Conservation (phyloP, 345 rosid species). For the Balakata baccata region DNA sequence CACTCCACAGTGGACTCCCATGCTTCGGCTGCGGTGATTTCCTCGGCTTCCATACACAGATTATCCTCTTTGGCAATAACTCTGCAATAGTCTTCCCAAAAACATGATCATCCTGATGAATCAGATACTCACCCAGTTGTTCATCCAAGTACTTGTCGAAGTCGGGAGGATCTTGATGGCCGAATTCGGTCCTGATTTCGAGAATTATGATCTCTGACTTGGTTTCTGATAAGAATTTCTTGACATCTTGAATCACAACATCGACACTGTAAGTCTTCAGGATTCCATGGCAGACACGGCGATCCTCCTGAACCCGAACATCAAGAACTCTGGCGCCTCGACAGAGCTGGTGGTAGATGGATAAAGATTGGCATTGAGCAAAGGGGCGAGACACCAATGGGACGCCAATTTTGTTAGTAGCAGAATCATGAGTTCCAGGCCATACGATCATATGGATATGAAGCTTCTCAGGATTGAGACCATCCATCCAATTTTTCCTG, state of each 20-base stretch:
- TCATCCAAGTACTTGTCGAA: slow-evolving; percentile 68
- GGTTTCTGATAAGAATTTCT: slow-evolving; percentile 69
- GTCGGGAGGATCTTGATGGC: slow-evolving; percentile 66
- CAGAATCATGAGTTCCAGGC: slow-evolving; percentile 98
- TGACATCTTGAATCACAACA: slow-evolving; percentile 60
- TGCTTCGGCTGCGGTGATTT: slow-evolving; percentile 59
- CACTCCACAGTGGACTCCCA: slow-evolving; percentile 69
- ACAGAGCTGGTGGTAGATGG: slow-evolving; percentile 69
- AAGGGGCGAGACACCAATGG: slow-evolving; percentile 69
- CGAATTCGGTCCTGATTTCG: slow-evolving; percentile 86
- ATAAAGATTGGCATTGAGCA: slow-evolving; percentile 79
- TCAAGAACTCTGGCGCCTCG: slow-evolving; percentile 68
- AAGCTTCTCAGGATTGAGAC: slow-evolving; percentile 52
- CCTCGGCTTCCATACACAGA: slow-evolving; percentile 84
- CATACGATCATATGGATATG: slow-evolving; percentile 73
- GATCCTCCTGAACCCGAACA: slow-evolving; percentile 63
- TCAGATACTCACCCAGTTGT: slow-evolving; percentile 59
- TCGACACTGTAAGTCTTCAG: slow-evolving; percentile 60
- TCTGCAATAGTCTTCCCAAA: slow-evolving; percentile 62
- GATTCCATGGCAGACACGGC: slow-evolving; percentile 83
- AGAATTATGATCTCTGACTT: slow-evolving; percentile 68
- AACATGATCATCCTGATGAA: slow-evolving; percentile 68
- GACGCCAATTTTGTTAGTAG: slow-evolving; percentile 81
- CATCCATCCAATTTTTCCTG: slow-evolving; percentile 75
- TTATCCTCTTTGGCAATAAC: slow-evolving; percentile 68